Conservation (phyloP, 768 basidiomycete genomes). For the Panellus pusillus region DNA sequence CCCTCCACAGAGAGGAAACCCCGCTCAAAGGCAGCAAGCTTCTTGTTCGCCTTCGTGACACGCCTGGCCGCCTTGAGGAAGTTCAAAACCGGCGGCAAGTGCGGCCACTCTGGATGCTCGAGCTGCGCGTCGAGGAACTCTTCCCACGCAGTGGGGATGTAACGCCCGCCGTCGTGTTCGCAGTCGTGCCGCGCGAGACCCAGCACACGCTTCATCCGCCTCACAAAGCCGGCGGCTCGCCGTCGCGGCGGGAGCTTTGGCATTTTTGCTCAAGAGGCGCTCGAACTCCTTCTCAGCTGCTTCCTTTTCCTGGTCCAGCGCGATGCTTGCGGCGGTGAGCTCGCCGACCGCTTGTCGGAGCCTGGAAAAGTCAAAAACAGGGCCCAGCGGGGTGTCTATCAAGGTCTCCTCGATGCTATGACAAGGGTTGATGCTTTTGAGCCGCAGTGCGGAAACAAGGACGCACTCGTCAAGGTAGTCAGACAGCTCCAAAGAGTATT, state of each 20-base stretch:
- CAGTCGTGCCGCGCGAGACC: constrained; percentile 24
- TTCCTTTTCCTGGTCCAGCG: constrained; percentile 59
- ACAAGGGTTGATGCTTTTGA: constrained; percentile 17
- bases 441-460: background rate
- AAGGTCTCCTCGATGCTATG: constrained; percentile 19
- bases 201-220: constrained; percentile 1
- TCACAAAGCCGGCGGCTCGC: constrained; percentile 14
- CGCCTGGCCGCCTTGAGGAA: constrained; percentile 61
- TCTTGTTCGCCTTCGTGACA: constrained; percentile 62
- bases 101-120: constrained; percentile 2
- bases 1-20: constrained; percentile 82
- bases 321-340: constrained; percentile 50
- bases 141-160: constrained; percentile 31
- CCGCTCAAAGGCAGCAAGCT: constrained; percentile 67
- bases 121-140: constrained; percentile 31
- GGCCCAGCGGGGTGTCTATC: constrained; percentile 26
- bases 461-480: constrained; percentile 61
- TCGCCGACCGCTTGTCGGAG: constrained; percentile 47
- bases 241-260: constrained; percentile 28
- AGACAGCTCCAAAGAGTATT: constrained; percentile 68
- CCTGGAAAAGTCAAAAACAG: constrained; percentile 38
- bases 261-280: constrained; percentile 43
- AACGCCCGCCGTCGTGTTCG: constrained; percentile 8
- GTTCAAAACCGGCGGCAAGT: constrained; percentile 35
- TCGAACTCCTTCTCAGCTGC: constrained; percentile 54